Percentiles rank a stretch among this genome's conserved stretches.
phyloP scores from a whole-genome alignment of 2,329 filamentous ascomycete species.

The Verticillium albo-atrum region DNA sequence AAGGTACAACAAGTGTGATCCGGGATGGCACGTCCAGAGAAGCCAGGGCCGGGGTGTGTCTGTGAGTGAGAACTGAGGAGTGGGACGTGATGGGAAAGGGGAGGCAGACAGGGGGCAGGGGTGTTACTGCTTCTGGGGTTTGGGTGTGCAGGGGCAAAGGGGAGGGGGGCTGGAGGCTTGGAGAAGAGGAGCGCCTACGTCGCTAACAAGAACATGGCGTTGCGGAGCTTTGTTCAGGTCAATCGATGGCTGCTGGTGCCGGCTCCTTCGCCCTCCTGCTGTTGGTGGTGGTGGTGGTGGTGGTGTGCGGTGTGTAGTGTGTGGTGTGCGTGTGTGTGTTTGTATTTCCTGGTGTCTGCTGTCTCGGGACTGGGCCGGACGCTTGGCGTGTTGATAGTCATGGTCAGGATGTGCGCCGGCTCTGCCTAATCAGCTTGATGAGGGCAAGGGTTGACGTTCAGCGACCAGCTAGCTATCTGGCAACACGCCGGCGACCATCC shows the following conservation, averaged over 20 bases:
- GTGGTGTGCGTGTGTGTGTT: neutral
- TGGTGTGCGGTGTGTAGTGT: too few relatives aligned
- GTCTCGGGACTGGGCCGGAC: neutral
- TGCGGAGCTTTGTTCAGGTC: neutral
- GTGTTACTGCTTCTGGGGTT: neutral
- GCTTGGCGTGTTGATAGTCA: neutral
- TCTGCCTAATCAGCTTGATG: neutral
- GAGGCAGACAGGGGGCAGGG: neutral
- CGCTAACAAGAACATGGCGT: neutral
- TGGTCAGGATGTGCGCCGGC: neutral
- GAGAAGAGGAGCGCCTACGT: neutral
- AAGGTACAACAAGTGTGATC: neutral
- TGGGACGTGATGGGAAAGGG: neutral
- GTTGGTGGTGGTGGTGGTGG: too few relatives aligned
- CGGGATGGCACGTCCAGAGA: neutral
- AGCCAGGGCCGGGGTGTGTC: neutral
- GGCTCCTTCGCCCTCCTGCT: neutral
- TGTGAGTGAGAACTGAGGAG: neutral
- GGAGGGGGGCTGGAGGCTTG: neutral
- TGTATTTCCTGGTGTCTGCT: neutral
- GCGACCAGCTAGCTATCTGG: neutral
- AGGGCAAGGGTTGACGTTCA: neutral
- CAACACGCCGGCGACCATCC: neutral
- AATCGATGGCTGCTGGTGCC: neutral
- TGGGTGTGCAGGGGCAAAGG: neutral